Evolutionary conservation across 352 stramenopile species (phyloP), one percentile per base, ranked within the genome.

Genomic region (Globisporangium echinulatum): DNA sequence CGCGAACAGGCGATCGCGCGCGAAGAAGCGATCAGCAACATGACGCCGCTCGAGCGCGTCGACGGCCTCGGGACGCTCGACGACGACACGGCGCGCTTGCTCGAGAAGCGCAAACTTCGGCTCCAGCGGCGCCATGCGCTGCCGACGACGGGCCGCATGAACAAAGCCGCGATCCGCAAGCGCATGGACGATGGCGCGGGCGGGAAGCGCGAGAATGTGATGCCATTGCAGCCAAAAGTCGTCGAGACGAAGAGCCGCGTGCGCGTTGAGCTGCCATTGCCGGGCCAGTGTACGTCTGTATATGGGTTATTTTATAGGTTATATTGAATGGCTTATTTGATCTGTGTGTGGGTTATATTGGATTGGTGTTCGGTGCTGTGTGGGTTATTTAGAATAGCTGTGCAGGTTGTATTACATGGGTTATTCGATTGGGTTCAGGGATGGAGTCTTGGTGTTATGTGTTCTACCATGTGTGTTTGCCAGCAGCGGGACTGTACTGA

Each of bases 171-270:
- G 47, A 90, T 87, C 62, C 77, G 85, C 42, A 79, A 81, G 62
- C 80, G 85, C 8, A 51, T 94, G 1, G 85, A 92, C 52, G 79
- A 89, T 68, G 78, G 73, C 8, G 82, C 79, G 2, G 85, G 85
- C 49, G 85, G 85, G 10, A 94, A 90, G 62, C 70, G 85, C n/a
- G 77, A 90, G 38, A 90, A 88, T 58, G 72, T 91, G 37, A 77
- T 85, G 61, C 82, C 79, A 14, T 59, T 89, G 49, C 80, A 84
- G 42, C 78, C 74, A 4, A 87, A 79, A 54, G 47, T 77, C 4
- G 78, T 91, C 13, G 80, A 90, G 58, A 71, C 77, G 40, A 87
- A 83, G 44, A 50, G 62, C 2, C 85, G 85, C 67, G 69, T 88
- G 37, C 82, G 80, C 9, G 68, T 94, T 5, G 85, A 94, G 52